Base-by-base conservation (phyloP, 2,329 filamentous ascomycete species). In the Clarireedia hainanense region DNA sequence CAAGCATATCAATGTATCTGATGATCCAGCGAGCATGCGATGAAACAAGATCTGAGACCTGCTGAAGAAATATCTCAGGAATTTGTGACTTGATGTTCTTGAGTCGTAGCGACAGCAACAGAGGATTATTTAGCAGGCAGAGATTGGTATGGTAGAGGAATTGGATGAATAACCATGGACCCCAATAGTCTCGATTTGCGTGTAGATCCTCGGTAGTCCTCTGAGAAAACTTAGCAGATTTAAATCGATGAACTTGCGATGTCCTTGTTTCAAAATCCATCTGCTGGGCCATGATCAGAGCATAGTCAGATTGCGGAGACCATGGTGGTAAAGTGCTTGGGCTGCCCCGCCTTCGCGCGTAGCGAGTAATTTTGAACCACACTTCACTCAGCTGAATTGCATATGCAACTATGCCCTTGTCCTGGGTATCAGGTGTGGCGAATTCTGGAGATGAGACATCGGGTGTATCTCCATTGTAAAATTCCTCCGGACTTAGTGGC, bases 21-120 rank as follows among this genome's bases (percentile, higher is more conserved):
- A 79, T 71, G 26, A 80, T 77, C 78, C 78, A 80, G 0, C 74
- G 74, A 0, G 75, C 75, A 58, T 80, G 77, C 0, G 74, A 74
- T 0, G 74, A 73, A 27, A 79, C 77, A 26, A 76, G 68, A 53
- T 80, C 77, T 12, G 75, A 76, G 0, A 75, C 79, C 58, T 79
- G 76, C 48, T 79, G 77, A 1, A 80, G 70, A 20, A 80, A 80
- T 1, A 78, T 75, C 50, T 80, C 76, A 0, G 78, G 78, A 42
- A 80, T 77, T 3, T 73, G 75, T 39, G 73, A 73, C 37, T 75
- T 73, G 59, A 79, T 78, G 36, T 74, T 77, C n/a, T 75, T 72
- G 3, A 80, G 69, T n/a, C 76, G 71, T 39, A 80, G 68, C 0
- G 77, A 79, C 4, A 80, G 64, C 2, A 80, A 65, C n/a, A 80